Conservation (phyloP, 2,329 filamentous ascomycete species). For the Alternaria triticimaculans region DNA sequence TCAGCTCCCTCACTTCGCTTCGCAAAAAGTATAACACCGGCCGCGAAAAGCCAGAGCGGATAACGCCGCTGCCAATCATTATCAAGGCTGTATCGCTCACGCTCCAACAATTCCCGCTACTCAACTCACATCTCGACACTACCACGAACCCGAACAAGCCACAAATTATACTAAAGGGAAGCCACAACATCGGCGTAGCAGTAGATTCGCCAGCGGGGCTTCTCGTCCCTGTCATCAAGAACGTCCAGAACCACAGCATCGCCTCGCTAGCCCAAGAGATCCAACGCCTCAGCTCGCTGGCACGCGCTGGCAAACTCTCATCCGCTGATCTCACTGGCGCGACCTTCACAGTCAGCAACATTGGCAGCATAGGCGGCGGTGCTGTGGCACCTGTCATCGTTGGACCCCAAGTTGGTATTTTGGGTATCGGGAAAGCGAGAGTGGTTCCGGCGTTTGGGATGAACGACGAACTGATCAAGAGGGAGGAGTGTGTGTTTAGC, state of each 20-base stretch:
- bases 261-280: conserved; percentile 80
- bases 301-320: conserved; percentile 75
- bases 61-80: conserved; percentile 93
- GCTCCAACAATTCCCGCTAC: conserved; percentile 78
- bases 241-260: conserved; percentile 80
- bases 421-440: conserved; percentile 84
- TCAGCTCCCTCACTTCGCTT: conserved; percentile 74
- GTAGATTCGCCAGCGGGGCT: conserved; percentile 92
- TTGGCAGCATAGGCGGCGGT: conserved; percentile 91
- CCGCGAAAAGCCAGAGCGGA: conserved; percentile 55
- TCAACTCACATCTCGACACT: conserved; percentile 84
- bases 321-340: conserved; percentile 80
- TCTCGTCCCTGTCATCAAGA: conserved; percentile 87
- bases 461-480: conserved; percentile 67
- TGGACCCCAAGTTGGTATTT: conserved; percentile 86
- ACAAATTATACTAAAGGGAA: conserved; percentile 75
- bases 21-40: conserved; percentile 73
- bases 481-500: conserved; percentile 86
- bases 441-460: conserved; percentile 78
- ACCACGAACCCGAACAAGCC: conserved; percentile 68
- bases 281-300: conserved; percentile 73
- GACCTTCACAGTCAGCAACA: conserved; percentile 96
- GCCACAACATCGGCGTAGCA: conserved; percentile 94
- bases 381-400: conserved; percentile 93
- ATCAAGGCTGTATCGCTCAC: conserved; percentile 93